Conservation (phyloP, 2,329 filamentous ascomycete species). For the Penicillium palitans region DNA sequence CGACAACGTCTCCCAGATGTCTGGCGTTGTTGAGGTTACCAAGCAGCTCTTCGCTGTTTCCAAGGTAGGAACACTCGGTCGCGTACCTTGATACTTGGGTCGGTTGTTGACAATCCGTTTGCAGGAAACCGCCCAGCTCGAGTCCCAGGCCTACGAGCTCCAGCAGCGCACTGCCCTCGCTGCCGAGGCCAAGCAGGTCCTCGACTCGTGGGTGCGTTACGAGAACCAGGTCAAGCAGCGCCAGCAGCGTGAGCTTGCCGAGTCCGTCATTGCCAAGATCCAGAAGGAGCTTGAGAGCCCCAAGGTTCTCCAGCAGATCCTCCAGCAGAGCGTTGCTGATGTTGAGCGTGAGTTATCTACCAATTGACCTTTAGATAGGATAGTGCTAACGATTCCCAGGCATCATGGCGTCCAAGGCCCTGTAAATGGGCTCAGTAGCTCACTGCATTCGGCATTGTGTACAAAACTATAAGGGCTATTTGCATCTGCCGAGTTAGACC, state of each 20-base stretch:
- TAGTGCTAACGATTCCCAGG: conserved; percentile 29
- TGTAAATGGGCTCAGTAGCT: conserved; percentile 39
- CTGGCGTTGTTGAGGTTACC: conserved; percentile 91
- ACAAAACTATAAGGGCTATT: conserved; percentile 43
- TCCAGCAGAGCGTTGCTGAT: conserved; percentile 93
- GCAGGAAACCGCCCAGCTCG: conserved; percentile 93
- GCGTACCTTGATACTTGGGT: neutral
- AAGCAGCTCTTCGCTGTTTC: conserved; percentile 97
- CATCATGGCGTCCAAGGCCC: conserved; percentile 43
- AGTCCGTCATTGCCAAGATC: conserved; percentile 93
- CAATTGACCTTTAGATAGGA: neutral
- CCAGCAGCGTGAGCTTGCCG: conserved; percentile 94
- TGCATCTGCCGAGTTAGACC: conserved; percentile 39
- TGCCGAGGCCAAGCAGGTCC: conserved; percentile 87
- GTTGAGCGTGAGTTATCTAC: conserved; percentile 76
- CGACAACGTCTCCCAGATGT: conserved; percentile 90
- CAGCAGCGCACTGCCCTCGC: conserved; percentile 94
- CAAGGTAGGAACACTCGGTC: conserved; percentile 64
- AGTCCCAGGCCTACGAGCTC: conserved; percentile 94
- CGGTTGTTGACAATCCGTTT: conserved; percentile 9
- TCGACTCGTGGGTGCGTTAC: conserved; percentile 98
- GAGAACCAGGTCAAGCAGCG: conserved; percentile 98
- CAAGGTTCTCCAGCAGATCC: conserved; percentile 94
- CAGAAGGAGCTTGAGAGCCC: conserved; percentile 98
- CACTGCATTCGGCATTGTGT: conserved; percentile 39